A percentile compares a stretch with the other conserved stretches of the same genome.
phyloP scores from a whole-genome alignment of 106 monocot genomes.

The Acorus gramineus region DNA sequence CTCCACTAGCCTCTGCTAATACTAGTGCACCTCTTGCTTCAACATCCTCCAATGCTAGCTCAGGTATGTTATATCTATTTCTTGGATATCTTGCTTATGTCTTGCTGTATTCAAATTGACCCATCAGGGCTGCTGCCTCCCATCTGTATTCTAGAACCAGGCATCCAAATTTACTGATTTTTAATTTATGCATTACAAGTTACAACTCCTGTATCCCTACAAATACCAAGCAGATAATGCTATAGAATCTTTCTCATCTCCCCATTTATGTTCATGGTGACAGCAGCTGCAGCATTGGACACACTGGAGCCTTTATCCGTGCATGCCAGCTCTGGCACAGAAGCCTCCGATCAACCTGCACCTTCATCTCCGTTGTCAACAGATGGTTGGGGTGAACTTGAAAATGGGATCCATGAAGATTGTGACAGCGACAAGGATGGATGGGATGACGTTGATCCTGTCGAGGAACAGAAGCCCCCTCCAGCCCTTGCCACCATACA shows the following conservation, averaged over 20 bases:
- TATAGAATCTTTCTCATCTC: no score
- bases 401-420: slow-evolving; percentile 45
- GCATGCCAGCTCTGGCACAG: slow-evolving; percentile 23
- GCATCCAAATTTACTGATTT: no score
- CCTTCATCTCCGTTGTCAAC: slow-evolving; percentile 76
- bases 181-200: no score
- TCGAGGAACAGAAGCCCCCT: slow-evolving; percentile 59
- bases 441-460: slow-evolving; percentile 87
- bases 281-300: slow-evolving; percentile 5
- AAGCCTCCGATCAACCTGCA: slow-evolving; percentile 34
- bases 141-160: no score
- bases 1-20: slow-evolving; percentile 35
- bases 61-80: slow-evolving; percentile 31
- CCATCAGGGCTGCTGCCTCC: no score
- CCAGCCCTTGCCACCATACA: slow-evolving; percentile 42
- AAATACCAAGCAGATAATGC: no score
- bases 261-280: no score
- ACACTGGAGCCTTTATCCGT: slow-evolving; percentile 6
- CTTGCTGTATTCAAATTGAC: no score
- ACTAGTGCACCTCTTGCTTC: slow-evolving; percentile 28
- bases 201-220: no score
- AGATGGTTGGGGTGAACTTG: slow-evolving; percentile 84
- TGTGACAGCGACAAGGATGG: slow-evolving; percentile 71
- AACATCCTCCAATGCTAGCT: slow-evolving; percentile 30
- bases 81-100: no score